Percentiles rank a stretch among this genome's conserved stretches.
Conservation (phyloP, 2,329 filamentous ascomycete genomes). For the Shiraia bambusicola region DNA sequence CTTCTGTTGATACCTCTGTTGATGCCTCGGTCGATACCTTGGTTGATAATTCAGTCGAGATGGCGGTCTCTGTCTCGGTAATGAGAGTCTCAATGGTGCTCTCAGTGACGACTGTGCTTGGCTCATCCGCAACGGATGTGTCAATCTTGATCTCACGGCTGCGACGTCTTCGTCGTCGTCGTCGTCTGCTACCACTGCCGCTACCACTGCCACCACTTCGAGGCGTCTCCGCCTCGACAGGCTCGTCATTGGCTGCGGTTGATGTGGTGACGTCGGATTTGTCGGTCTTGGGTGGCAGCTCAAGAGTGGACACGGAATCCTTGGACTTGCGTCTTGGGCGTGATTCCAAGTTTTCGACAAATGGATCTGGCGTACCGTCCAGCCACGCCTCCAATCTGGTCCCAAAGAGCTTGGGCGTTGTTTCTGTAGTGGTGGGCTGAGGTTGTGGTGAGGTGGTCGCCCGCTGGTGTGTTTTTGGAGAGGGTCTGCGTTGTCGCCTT, state of each 20-base stretch:
- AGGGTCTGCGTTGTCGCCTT: constrained; percentile 28
- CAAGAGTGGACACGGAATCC: constrained; percentile 32
- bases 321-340: constrained; percentile 32
- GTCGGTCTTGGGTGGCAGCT: constrained; percentile 23
- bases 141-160: constrained; percentile 32
- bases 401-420: constrained; percentile 49
- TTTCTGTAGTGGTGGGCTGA: constrained; percentile 24
- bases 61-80: constrained; percentile 8
- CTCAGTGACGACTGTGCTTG: constrained; percentile 23
- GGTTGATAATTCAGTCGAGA: not conserved
- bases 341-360: constrained; percentile 44
- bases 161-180: constrained; percentile 29
- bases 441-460: constrained; percentile 14
- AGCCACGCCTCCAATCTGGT: constrained; percentile 65
- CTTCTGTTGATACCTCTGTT: constrained; percentile 1
- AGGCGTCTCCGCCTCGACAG: constrained; percentile 19
- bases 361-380: constrained; percentile 57
- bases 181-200: constrained; percentile 27
- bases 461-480: constrained; percentile 27
- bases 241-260: constrained; percentile 23
- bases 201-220: constrained; percentile 28
- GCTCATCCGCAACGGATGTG: constrained; percentile 25
- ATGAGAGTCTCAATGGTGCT: constrained; percentile 15
- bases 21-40: constrained; percentile 4
- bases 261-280: constrained; percentile 31